Percentiles rank a stretch among this genome's conserved stretches.
phyloP scores from a whole-genome alignment of 228 moss, liverwort and hornwort genomes.

The Sphagnum fallax region DNA sequence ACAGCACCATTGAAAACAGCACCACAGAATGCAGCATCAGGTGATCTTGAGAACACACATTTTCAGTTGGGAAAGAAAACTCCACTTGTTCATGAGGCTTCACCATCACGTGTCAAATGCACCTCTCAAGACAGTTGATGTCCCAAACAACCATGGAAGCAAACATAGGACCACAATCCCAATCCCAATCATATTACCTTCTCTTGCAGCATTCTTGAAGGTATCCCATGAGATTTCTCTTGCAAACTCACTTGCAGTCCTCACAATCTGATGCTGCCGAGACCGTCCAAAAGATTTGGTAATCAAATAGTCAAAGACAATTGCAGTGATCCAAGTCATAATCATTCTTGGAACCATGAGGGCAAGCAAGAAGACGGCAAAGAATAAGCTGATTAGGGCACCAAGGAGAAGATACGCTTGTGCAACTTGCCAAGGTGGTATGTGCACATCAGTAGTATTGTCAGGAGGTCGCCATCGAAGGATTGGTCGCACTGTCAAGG shows the following conservation, averaged over 20 bases:
- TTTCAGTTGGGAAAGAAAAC: no score
- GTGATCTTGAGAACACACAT: no score
- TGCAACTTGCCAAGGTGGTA: conserved; percentile 21
- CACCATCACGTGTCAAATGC: no score
- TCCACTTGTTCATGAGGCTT: no score
- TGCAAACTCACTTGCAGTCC: conserved; percentile 52
- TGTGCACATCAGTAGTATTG: conserved; percentile 6
- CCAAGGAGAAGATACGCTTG: conserved; percentile 47
- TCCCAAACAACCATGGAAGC: conserved; percentile 36
- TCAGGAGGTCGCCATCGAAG: conserved; percentile 39
- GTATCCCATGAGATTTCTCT: conserved; percentile 78
- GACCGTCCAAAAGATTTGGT: conserved; percentile 41
- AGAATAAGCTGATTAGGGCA: conserved; percentile 51
- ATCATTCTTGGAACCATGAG: conserved; percentile 75
- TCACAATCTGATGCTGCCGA: conserved; percentile 28
- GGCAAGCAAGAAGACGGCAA: conserved; percentile 59
- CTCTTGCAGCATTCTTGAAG: conserved; percentile 51
- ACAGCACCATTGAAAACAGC: no score
- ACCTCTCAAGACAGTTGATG: conserved; percentile 19
- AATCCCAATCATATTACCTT: conserved; percentile 54
- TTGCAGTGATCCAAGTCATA: conserved; percentile 83
- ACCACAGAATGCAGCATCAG: no score
- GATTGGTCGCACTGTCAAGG: conserved; percentile 23
- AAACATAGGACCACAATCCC: conserved; percentile 43
- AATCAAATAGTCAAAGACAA: conserved; percentile 72